These are phyloP conservation scores for Cyclocybe aegerita DNA, from an alignment of 768 basidiomycete species.

Conservation along the genomic window DNA sequence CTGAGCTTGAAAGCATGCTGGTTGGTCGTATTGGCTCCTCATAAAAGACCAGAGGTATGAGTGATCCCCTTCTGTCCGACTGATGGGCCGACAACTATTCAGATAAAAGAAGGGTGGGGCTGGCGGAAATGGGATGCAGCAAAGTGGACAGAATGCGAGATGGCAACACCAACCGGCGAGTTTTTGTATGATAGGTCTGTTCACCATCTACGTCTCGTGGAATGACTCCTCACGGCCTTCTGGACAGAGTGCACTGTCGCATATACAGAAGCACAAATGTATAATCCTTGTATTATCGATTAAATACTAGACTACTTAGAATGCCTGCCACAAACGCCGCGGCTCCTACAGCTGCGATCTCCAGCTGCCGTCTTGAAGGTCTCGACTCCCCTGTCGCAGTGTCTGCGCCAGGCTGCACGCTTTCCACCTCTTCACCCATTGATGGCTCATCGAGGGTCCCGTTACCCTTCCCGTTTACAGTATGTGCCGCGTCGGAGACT, in stretches of 20 bases:
- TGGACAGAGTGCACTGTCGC: constrained; percentile 52
- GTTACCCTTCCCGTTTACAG: neutral
- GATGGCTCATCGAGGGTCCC: neutral
- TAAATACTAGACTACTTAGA: constrained; percentile 28
- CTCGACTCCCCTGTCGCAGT: neutral
- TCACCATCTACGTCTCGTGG: neutral
- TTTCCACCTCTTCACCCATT: neutral
- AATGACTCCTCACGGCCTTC: neutral
- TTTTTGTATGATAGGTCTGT: constrained; percentile 47
- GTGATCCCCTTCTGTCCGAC: neutral
- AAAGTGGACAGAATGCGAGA: constrained; percentile 41
- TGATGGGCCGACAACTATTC: neutral
- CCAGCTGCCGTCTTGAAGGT: constrained; percentile 23
- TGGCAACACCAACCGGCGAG: constrained; percentile 42
- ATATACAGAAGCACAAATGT: constrained; percentile 46
- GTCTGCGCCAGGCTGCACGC: neutral
- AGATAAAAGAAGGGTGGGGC: constrained; percentile 71
- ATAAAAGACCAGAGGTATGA: constrained; percentile 72
- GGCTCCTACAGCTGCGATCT: constrained; percentile 30
- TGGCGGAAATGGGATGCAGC: constrained; percentile 62
- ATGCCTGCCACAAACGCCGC: constrained; percentile 37
- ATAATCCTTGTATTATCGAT: constrained; percentile 19
- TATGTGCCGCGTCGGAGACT: constrained; percentile 3
- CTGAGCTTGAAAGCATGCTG: constrained; percentile 60
- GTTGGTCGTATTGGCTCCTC: constrained; percentile 70